These are phyloP conservation scores for Fusarium bactridioides DNA, from an alignment of 2,329 filamentous ascomycete species.

Conservation along the genomic window DNA sequence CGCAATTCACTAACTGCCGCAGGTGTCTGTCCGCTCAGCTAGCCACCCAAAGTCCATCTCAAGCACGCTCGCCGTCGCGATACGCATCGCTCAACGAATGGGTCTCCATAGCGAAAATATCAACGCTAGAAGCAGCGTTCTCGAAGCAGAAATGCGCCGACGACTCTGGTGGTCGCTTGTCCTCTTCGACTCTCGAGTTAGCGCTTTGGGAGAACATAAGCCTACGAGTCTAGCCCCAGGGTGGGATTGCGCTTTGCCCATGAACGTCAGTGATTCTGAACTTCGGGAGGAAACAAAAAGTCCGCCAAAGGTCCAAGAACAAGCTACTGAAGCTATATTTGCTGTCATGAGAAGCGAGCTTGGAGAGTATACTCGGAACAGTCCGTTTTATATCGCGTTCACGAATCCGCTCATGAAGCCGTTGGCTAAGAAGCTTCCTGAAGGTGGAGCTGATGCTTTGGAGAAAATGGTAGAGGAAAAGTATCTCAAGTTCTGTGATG, in stretches of 20 bases:
- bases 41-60: conserved; percentile 61
- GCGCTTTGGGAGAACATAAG: conserved; percentile 57
- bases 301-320: conserved; percentile 37
- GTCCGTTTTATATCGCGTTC: conserved; percentile 46
- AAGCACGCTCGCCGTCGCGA: conserved; percentile 59
- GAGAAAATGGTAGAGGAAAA: conserved; percentile 53
- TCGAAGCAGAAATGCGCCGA: conserved; percentile 67
- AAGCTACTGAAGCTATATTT: conserved; percentile 54
- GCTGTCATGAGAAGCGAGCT: conserved; percentile 51
- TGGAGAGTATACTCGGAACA: conserved; percentile 49
- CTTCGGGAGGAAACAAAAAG: conserved; percentile 52
- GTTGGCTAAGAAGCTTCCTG: conserved; percentile 33
- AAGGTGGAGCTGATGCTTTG: conserved; percentile 41
- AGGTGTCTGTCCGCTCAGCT: conserved; percentile 57
- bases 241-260: conserved; percentile 54
- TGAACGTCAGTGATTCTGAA: conserved; percentile 57
- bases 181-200: conserved; percentile 63
- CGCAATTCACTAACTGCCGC: rapidly evolving
- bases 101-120: conserved; percentile 60
- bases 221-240: conserved; percentile 42
- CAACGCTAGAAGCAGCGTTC: conserved; percentile 37
- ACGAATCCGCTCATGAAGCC: conserved; percentile 44
- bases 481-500: conserved; percentile 54
- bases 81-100: conserved; percentile 66
- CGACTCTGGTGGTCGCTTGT: conserved; percentile 69